Base-by-base conservation (phyloP, 2,329 filamentous ascomycete species). In the Colletotrichum aenigma region DNA sequence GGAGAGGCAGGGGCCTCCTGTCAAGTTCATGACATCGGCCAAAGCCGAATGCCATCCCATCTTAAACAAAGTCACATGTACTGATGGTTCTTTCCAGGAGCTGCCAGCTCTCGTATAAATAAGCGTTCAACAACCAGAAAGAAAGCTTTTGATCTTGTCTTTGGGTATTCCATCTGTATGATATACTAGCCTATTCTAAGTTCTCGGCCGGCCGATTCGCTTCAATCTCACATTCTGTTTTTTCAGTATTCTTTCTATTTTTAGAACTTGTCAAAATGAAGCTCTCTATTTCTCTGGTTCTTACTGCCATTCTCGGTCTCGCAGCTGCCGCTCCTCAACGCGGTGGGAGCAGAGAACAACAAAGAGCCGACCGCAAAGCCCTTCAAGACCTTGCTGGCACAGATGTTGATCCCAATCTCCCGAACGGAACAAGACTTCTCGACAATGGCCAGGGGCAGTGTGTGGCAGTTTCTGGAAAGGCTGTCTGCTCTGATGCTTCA, bases 321-420 rank as follows among this genome's bases (percentile, higher is more conserved):
- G 48, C 60, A 16, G 34, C 67, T 21, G 66, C 71, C 10, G 36
- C 70, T 7, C 70, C 52, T 60, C 67, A 74, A 26, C 66, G 71
- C 4, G 66, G 71, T 12, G 67, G 67, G 12, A 70, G 60, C 60
- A 70, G 18, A 21, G 24, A 64, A 15, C 60, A 74, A 34, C 71
- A 74, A 52, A 60, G 10, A 24, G 71, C 71, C 7, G 66, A 71
- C 15, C 34, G 24, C n/a, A 30, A 70, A 60, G 71, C 71, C 15
- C 67, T 74, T 13, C 43, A 26, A 48, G 71, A 71, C 34, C 71
- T 74, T 7, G 71, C 71, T 30, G 60, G 71, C 34, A 71, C 48
- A n/a, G 60, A 65, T 18, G 66, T 74, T 21, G 60, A 74, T 24
- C 67, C 71, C 13, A 70, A 71, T 26, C 71, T 74, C 16, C 66